These are phyloP conservation scores for Sergeia podlipaevii DNA, from an alignment of 208 protist genomes.

Conservation along the genomic window DNA sequence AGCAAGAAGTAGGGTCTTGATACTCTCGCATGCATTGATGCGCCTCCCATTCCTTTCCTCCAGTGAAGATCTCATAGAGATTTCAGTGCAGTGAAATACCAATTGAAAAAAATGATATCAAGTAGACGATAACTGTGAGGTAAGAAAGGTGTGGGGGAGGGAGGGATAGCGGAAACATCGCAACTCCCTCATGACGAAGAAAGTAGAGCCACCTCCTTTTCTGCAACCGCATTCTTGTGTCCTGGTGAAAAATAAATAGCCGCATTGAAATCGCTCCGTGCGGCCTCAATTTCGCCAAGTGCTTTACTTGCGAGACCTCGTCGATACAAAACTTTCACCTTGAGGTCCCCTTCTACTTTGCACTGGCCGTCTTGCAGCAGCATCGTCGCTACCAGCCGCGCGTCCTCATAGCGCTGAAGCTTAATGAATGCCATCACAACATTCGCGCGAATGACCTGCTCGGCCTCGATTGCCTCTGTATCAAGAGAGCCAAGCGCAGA, in stretches of 20 bases:
- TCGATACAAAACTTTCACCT: constrained; percentile 80
- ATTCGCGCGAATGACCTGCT: constrained; percentile 69
- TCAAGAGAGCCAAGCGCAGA: constrained; percentile 39
- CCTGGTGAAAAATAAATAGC: constrained; percentile 59
- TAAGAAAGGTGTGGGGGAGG: background rate
- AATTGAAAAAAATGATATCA: constrained; percentile 6
- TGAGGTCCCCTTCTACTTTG: constrained; percentile 29
- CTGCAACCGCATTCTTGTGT: constrained; percentile 29
- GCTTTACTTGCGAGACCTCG: constrained; percentile 65
- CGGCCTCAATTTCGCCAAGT: constrained; percentile 46
- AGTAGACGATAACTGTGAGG: constrained; percentile 5
- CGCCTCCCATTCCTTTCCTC: too few relatives aligned
- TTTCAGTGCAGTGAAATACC: background rate
- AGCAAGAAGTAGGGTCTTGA: too few relatives aligned
- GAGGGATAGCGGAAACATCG: background rate
- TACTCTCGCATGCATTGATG: too few relatives aligned
- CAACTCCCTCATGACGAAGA: background rate
- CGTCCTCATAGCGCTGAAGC: constrained; percentile 63
- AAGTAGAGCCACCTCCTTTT: constrained; percentile 48
- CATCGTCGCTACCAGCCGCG: constrained; percentile 65
- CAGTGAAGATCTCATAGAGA: too few relatives aligned
- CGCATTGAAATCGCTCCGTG: constrained; percentile 65
- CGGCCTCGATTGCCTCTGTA: constrained; percentile 33
- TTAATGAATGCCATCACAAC: constrained; percentile 63
- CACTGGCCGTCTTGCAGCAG: constrained; percentile 44